Conservation (phyloP, 768 basidiomycete species). For the Russula lepida region DNA sequence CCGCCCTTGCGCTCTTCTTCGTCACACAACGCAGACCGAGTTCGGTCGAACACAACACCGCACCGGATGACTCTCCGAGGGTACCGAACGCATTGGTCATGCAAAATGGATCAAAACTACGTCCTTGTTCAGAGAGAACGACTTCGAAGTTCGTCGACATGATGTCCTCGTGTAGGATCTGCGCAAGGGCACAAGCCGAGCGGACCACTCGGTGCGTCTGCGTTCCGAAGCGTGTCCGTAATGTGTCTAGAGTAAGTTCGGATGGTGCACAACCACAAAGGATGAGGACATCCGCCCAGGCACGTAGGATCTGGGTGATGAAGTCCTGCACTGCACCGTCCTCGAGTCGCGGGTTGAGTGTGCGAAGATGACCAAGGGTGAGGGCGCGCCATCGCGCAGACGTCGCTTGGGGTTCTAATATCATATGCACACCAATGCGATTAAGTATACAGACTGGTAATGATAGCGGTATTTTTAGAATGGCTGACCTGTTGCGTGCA, state of each 20-base stretch:
- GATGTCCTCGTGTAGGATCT: slow-evolving; percentile 62
- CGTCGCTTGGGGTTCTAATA: slow-evolving; percentile 63
- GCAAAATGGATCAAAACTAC: slow-evolving; percentile 38
- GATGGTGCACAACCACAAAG: slow-evolving; percentile 45
- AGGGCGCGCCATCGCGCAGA: slow-evolving; percentile 72
- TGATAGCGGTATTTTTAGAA: not conserved
- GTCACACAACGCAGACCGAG: slow-evolving; percentile 62
- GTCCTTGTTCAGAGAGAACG: slow-evolving; percentile 48
- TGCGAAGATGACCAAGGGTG: slow-evolving; percentile 60
- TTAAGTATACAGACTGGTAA: slow-evolving; percentile 10
- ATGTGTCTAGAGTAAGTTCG: slow-evolving; percentile 25
- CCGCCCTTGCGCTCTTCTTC: slow-evolving; percentile 29
- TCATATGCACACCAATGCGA: not conserved
- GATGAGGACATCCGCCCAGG: slow-evolving; percentile 59
- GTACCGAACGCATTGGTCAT: slow-evolving; percentile 62
- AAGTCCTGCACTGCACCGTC: slow-evolving; percentile 66
- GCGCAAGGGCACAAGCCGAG: slow-evolving; percentile 53
- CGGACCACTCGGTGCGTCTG: slow-evolving; percentile 61
- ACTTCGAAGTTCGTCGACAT: slow-evolving; percentile 73
- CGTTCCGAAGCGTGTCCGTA: slow-evolving; percentile 44
- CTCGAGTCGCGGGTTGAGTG: slow-evolving; percentile 54
- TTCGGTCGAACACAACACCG: slow-evolving; percentile 61
- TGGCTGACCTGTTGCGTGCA: slow-evolving; percentile 44
- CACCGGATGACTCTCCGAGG: slow-evolving; percentile 35
- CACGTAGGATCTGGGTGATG: slow-evolving; percentile 63